Conservation (phyloP, 768 basidiomycete species). For the Trametes cingulata region DNA sequence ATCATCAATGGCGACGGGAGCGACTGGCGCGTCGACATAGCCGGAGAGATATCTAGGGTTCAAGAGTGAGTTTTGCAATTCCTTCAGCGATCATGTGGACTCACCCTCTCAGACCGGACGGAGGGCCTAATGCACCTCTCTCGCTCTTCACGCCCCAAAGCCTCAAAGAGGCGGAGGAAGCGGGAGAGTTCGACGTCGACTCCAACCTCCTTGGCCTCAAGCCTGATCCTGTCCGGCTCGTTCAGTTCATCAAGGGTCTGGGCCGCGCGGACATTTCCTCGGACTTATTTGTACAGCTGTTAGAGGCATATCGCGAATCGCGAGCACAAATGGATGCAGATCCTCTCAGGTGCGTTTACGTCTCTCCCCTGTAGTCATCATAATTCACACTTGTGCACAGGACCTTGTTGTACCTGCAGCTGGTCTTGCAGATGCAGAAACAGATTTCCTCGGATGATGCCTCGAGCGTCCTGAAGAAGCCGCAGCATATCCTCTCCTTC, state of each 20-base stretch:
- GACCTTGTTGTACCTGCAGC: constrained; percentile 72
- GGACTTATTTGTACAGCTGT: constrained; percentile 68
- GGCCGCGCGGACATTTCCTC: constrained; percentile 71
- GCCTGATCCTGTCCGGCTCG: constrained; percentile 75
- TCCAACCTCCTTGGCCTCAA: constrained; percentile 64
- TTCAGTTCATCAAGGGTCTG: constrained; percentile 61
- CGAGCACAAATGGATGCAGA: constrained; percentile 42
- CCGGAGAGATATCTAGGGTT: constrained; percentile 48
- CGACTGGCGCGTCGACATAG: constrained; percentile 57
- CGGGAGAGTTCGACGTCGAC: constrained; percentile 49
- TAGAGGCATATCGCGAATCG: constrained; percentile 65
- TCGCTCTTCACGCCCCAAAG: constrained; percentile 56
- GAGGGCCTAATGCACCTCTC: constrained; percentile 28
- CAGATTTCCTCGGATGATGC: constrained; percentile 56
- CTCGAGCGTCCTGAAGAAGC: constrained; percentile 60
- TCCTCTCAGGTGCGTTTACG: constrained; percentile 50
- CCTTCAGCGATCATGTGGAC: background rate
- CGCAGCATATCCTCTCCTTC: constrained; percentile 78
- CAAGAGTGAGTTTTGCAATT: constrained; percentile 45
- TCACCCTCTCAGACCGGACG: constrained; percentile 19
- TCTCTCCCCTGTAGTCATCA: background rate
- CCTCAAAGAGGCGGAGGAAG: constrained; percentile 39
- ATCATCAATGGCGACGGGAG: constrained; percentile 53
- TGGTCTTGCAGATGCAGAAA: constrained; percentile 80
- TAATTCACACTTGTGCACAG: constrained; percentile 37